These are phyloP conservation scores for Alternaria brassicicola DNA, from an alignment of 2,329 filamentous ascomycete genomes.

Conservation along the genomic window DNA sequence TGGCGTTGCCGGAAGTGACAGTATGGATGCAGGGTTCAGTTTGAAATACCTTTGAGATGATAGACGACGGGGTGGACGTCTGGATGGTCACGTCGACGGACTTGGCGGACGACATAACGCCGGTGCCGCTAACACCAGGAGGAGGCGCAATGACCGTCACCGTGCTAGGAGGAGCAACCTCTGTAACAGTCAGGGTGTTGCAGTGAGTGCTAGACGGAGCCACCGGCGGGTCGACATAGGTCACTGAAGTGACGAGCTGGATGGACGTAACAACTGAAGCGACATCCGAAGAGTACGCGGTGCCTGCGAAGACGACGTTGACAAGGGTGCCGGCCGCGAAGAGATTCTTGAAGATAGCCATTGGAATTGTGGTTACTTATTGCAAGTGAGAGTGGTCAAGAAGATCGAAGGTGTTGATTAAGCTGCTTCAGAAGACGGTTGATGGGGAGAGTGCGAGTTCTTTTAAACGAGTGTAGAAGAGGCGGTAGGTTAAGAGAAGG, in stretches of 20 bases:
- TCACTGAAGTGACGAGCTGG: constrained; percentile 7
- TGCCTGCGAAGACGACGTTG: constrained; percentile 11
- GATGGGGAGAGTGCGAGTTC: background rate
- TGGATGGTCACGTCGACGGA: background rate
- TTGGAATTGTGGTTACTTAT: background rate
- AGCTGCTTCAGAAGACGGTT: background rate
- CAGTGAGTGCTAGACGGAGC: background rate
- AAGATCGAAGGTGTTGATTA: constrained; percentile 4
- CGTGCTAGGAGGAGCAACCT: background rate
- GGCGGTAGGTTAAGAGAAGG: background rate
- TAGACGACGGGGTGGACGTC: background rate
- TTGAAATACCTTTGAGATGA: background rate
- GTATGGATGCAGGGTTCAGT: background rate
- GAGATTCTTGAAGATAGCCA: constrained; percentile 10
- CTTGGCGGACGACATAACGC: background rate
- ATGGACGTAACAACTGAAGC: constrained; percentile 2
- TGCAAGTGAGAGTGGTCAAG: constrained; percentile 1
- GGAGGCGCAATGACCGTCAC: constrained; percentile 6
- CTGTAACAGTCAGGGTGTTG: constrained; percentile 3
- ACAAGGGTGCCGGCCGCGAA: constrained; percentile 7
- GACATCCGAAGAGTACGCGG: constrained; percentile 3
- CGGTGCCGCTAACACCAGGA: background rate
- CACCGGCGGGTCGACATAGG: background rate
- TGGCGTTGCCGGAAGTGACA: background rate
- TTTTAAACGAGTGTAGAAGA: constrained; percentile 5